phyloP scores from a whole-genome alignment of 2,329 filamentous ascomycete species.

The Aspergillus uvarum region DNA sequence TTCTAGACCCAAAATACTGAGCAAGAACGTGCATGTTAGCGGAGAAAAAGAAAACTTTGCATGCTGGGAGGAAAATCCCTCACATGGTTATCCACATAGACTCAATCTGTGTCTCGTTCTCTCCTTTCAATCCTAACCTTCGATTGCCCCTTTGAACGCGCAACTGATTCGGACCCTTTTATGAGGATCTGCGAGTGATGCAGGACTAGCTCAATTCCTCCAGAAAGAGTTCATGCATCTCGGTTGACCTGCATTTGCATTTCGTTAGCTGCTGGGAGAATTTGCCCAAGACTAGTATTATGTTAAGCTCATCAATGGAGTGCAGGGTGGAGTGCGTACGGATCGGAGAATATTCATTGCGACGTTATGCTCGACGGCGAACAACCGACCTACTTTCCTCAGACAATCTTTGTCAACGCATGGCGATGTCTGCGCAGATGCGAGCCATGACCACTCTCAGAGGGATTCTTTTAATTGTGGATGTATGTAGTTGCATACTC shows the following conservation, averaged over 20 bases:
- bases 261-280: not conserved
- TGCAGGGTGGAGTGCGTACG: not conserved
- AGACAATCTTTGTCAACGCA: not conserved
- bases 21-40: not conserved
- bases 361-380: not conserved
- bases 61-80: not conserved
- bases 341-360: not conserved
- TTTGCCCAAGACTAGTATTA: not conserved
- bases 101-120: not conserved
- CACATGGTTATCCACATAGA: not conserved
- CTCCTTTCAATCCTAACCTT: not conserved
- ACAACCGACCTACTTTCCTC: constrained; percentile 3
- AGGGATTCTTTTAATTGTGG: too few relatives aligned
- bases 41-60: not conserved
- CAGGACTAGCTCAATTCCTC: not conserved
- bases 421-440: too few relatives aligned
- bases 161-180: not conserved
- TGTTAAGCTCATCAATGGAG: not conserved
- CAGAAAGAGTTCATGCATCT: not conserved
- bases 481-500: too few relatives aligned
- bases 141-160: not conserved
- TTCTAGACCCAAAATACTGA: not conserved
- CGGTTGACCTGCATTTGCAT: not conserved
- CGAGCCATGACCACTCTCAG: too few relatives aligned
- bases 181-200: not conserved